Conservation (phyloP, 768 basidiomycete genomes). For the Leccinum imitatum region DNA sequence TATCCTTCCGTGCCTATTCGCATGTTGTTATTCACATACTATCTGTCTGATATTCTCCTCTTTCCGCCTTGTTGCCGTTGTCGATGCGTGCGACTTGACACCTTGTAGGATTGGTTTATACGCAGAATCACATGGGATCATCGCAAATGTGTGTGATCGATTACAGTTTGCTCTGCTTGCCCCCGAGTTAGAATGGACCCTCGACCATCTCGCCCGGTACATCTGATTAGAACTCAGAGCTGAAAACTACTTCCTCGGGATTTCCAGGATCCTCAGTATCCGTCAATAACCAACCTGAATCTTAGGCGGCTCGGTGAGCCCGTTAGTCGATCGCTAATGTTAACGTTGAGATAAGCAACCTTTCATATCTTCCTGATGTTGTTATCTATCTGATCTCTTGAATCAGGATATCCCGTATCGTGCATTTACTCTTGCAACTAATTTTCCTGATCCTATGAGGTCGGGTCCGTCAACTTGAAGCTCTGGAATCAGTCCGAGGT, state of each 20-base stretch:
- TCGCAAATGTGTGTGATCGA: conserved; percentile 65
- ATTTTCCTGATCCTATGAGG: conserved; percentile 3
- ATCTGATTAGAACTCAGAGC: background rate
- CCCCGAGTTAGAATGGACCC: background rate
- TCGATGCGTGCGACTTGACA: background rate
- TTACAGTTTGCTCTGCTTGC: background rate
- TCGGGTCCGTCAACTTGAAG: conserved; percentile 8
- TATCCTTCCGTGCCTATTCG: conserved; percentile 17
- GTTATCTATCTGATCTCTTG: background rate
- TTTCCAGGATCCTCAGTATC: conserved; percentile 71
- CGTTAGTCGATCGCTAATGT: conserved; percentile 38
- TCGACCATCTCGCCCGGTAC: background rate
- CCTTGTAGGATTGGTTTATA: conserved; percentile 75
- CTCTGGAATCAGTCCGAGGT: conserved; percentile 29
- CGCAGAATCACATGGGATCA: conserved; percentile 84
- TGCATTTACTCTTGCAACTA: background rate
- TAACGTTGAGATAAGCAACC: background rate
- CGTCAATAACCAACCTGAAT: no score
- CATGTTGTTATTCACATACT: conserved; percentile 1
- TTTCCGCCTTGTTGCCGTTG: no score
- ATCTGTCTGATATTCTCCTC: background rate
- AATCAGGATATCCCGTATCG: background rate
- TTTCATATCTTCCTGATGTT: background rate
- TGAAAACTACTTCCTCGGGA: conserved; percentile 45
- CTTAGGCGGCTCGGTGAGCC: conserved; percentile 71